Conservation (phyloP, 208 protist genomes). For the Zelonia costaricensis region DNA sequence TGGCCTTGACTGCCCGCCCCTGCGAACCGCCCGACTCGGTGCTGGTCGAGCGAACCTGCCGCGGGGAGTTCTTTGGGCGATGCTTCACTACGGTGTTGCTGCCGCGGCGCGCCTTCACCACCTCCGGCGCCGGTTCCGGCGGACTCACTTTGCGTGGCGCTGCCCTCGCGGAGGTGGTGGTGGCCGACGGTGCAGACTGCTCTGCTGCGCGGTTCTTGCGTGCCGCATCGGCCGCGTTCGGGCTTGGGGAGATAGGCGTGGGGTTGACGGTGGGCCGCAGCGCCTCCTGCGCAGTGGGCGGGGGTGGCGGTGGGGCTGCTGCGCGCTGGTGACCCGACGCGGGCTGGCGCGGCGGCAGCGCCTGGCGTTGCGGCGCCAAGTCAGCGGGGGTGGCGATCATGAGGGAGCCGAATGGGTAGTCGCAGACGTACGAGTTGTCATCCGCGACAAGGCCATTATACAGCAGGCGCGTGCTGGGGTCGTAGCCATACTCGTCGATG, state of each 20-base stretch:
- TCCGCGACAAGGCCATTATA: slow-evolving; percentile 28
- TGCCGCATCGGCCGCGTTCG: background rate
- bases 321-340: slow-evolving; percentile 3
- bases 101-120: slow-evolving; percentile 1
- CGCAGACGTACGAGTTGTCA: slow-evolving; percentile 35
- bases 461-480: slow-evolving; percentile 43
- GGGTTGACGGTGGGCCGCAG: slow-evolving; percentile 9
- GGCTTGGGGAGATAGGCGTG: background rate
- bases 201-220: slow-evolving; percentile 5
- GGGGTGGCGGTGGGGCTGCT: slow-evolving; percentile 4
- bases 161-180: background rate
- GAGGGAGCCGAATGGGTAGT: slow-evolving; percentile 72
- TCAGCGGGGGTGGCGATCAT: slow-evolving; percentile 50
- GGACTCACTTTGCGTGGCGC: background rate
- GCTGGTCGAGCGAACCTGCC: background rate
- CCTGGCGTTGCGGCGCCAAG: slow-evolving; percentile 20
- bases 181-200: background rate
- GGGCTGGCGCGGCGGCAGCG: background rate
- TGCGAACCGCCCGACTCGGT: slow-evolving; percentile 6
- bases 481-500: slow-evolving; percentile 72
- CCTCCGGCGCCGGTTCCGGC: slow-evolving; percentile 1
- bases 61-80: slow-evolving; percentile 7
- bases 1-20: background rate
- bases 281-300: slow-evolving; percentile 9
- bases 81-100: slow-evolving; percentile 6